Conservation (phyloP, 2,329 filamentous ascomycete genomes). For the Colletotrichum sp. region DNA sequence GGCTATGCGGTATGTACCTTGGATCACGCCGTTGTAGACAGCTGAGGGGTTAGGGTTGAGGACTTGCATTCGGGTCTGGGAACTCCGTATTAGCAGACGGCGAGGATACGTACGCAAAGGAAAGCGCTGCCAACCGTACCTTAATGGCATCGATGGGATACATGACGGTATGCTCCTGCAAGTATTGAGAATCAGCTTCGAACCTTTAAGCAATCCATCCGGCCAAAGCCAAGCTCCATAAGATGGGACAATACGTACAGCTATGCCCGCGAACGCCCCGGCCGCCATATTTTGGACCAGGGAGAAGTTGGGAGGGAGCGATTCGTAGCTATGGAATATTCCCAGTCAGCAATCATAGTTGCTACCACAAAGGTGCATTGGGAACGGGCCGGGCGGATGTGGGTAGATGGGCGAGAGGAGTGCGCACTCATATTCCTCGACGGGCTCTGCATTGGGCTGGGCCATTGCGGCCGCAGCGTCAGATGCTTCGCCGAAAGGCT, state of each 20-base stretch:
- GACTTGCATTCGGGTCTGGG: slow-evolving; percentile 96
- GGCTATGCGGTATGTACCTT: slow-evolving; percentile 92
- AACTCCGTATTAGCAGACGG: slow-evolving; percentile 23
- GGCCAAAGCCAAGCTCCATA: not conserved
- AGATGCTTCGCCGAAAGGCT: slow-evolving; percentile 66
- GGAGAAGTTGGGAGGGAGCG: slow-evolving; percentile 92
- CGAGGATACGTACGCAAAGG: not conserved
- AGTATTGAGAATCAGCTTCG: slow-evolving; percentile 20
- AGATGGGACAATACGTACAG: slow-evolving; percentile 60
- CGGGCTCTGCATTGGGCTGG: slow-evolving; percentile 68
- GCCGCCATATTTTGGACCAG: slow-evolving; percentile 93
- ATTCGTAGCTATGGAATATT: slow-evolving; percentile 73
- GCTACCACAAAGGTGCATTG: not conserved
- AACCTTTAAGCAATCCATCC: not conserved
- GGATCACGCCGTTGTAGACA: slow-evolving; percentile 87
- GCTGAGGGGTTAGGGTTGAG: slow-evolving; percentile 81
- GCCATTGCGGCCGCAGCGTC: slow-evolving; percentile 73
- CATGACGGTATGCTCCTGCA: slow-evolving; percentile 96
- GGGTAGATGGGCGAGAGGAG: not conserved
- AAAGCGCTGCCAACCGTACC: slow-evolving; percentile 53
- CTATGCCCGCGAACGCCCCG: slow-evolving; percentile 95
- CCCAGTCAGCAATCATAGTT: slow-evolving; percentile 17
- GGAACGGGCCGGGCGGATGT: not conserved
- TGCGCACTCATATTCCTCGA: slow-evolving; percentile 70
- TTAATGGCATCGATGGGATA: slow-evolving; percentile 98